Conservation (phyloP, 768 basidiomycete species). For the Boletus eberwhitei region DNA sequence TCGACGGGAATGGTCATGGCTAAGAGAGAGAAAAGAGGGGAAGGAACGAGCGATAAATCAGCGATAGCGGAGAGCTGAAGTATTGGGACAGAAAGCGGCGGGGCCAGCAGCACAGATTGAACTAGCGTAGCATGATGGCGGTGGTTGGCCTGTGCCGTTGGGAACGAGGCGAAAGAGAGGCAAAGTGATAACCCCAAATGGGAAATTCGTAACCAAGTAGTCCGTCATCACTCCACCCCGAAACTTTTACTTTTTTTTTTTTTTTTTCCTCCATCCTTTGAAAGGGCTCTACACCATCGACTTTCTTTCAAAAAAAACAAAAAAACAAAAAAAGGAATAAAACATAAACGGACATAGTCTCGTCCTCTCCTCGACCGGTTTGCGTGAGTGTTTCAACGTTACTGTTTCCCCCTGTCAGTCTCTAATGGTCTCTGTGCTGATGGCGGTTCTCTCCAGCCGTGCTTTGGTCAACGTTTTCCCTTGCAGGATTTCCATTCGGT, state of each 20-base stretch:
- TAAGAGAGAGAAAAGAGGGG: neutral
- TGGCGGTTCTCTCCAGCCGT: neutral
- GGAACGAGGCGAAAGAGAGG: neutral
- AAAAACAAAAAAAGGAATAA: neutral
- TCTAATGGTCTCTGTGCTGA: neutral
- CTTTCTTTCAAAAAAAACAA: neutral
- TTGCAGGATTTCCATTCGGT: neutral
- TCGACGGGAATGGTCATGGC: slow-evolving; percentile 22
- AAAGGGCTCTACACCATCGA: no score
- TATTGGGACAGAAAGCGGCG: neutral
- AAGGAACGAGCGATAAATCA: neutral
- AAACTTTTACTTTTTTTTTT: no score
- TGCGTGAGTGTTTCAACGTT: neutral
- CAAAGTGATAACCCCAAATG: neutral
- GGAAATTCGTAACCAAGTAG: neutral
- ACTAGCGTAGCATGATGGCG: neutral
- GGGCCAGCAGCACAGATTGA: no score
- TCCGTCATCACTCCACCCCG: no score
- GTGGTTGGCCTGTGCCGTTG: neutral
- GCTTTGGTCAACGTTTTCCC: neutral
- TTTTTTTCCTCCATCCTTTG: neutral
- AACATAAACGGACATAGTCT: neutral
- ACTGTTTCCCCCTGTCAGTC: no score
- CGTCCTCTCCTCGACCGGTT: neutral
- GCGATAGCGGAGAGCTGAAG: neutral